Conservation (phyloP, 805 yeast genomes). For the Candida maltosa region DNA sequence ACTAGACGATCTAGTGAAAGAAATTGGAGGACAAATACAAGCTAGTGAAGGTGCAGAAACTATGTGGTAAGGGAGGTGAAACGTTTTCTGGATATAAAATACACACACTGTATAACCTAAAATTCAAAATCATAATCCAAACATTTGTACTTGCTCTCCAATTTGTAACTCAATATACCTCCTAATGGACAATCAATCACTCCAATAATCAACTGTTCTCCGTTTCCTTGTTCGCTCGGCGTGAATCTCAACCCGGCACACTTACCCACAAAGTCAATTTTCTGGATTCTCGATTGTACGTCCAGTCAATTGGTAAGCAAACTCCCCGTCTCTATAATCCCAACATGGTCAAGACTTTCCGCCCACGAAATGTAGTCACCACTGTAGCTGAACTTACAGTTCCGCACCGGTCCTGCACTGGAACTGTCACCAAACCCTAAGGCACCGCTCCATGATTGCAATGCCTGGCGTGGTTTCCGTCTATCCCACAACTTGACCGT, state of each 20-base stretch:
- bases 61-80: slow-evolving; percentile 40
- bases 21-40: slow-evolving; percentile 36
- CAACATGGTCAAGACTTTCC: slow-evolving; percentile 58
- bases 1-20: slow-evolving; percentile 30
- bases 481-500: slow-evolving; percentile 53
- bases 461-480: slow-evolving; percentile 26
- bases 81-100: too few species aligned
- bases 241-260: slow-evolving; percentile 53
- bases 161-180: slow-evolving; percentile 50
- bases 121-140: slow-evolving; percentile 40
- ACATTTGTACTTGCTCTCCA: slow-evolving; percentile 30
- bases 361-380: slow-evolving; percentile 52
- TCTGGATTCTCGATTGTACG: slow-evolving; percentile 31
- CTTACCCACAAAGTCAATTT: slow-evolving; percentile 55
- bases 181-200: slow-evolving; percentile 55
- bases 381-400: slow-evolving; percentile 45
- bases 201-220: slow-evolving; percentile 51
- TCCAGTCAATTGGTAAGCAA: slow-evolving; percentile 10
- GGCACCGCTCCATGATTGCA: slow-evolving; percentile 35
- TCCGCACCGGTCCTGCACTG: slow-evolving; percentile 49
- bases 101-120: too few species aligned
- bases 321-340: slow-evolving; percentile 40
- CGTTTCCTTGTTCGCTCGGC: slow-evolving; percentile 38
- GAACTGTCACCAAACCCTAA: slow-evolving; percentile 19
- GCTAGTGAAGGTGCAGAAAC: slow-evolving; percentile 36